Evolutionary conservation across 164 flowering plant genomes (phyloP), one percentile per base, ranked within the genome.

Genomic region (Cinnamomum chago): DNA sequence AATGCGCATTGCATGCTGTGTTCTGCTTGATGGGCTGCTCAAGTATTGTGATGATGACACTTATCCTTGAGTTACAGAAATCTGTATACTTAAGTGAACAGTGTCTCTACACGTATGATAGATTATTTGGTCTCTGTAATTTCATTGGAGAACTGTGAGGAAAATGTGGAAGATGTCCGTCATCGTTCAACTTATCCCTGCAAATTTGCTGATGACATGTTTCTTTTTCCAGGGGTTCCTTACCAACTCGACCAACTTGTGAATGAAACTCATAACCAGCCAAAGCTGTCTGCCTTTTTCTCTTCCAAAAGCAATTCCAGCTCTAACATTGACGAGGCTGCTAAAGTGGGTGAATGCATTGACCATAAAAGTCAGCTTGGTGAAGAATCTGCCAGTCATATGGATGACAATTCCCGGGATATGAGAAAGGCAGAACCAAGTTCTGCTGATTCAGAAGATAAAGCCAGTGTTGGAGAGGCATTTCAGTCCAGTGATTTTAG

Each of bases 181-280:
- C 51, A 35, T 18, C 70, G 25, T 22, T 70, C 55, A 4, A 60
- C 58, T 47, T 23, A 13, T 5, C 33, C 24, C 18, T 25, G 27
- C 24, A 17, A 67, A 28, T 22, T 27, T 28, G 20, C 60, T 72
- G 60, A 52, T 60, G 25, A 62, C 50, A n/a, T 70, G 70, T 77
- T 72, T 25, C 25, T 70, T 68, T 65, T 71, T 81, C 30, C 74
- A 93, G 99, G 99, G 98, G 81, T 84, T 76, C 93, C 99, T 72
- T 95, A 95, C 79, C 93, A 92, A 82, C 90, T 92, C 58, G 94
- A 92, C 50, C 98, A 95, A 81, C 87, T 93, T 72, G 84, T 81
- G 68, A 80, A 79, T 77, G 81, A 83, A 73, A 79, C 71, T 71
- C 65, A 51, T 62, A 86, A 81, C 76, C 99, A 95, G 82, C 91